Evolutionary conservation across 345 rosid genomes (phyloP), one percentile per base, ranked within the genome.

Genomic region (Eucalyptus coolabah): DNA sequence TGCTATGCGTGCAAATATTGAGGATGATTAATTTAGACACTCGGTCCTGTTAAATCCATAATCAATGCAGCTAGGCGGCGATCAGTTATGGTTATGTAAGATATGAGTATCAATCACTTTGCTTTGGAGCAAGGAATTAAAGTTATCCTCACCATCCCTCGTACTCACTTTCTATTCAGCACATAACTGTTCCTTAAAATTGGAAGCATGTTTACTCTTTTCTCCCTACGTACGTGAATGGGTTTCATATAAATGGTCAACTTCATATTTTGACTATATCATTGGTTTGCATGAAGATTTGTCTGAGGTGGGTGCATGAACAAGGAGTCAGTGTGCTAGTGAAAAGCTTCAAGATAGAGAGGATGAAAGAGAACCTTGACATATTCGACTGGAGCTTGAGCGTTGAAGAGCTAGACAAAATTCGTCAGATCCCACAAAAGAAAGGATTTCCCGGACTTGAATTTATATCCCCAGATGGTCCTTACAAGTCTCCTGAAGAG

Each of bases 301-400:
- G 90, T n/a, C 26, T 92, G 49, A 93, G 94, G 87, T 93, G 93
- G 94, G 90, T 24, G 28, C 87, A 91, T 21, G 91, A 93, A 89
- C 93, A 92, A 92, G 93, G 91, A 6, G 91, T 80, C 23, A 87
- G 88, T 50, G 21, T 89, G 51, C 34, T 90, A 2, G 90, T 89
- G 86, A 93, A 93, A 87, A 93, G 94, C 89, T 91, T 89, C 88
- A 89, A 91, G 82, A 59, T 30, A 44, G 92, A 89, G 28, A 91
- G 92, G 67, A 93, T 92, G 89, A 40, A 87, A 44, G 90, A 92
- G 42, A 93, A 90, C 37, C 81, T 92, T 3, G 82, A 56, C 53
- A 90, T 91, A 51, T 90, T 91, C 87, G 77, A 89, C 12, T 93
- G 94, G 94, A 45, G 89, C 5, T 86, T 92, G 51, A 93, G 60